Percentiles rank a stretch among this genome's conserved stretches.
phyloP scores from a whole-genome alignment of 345 rosid genomes.

The Eucalyptus marginata region DNA sequence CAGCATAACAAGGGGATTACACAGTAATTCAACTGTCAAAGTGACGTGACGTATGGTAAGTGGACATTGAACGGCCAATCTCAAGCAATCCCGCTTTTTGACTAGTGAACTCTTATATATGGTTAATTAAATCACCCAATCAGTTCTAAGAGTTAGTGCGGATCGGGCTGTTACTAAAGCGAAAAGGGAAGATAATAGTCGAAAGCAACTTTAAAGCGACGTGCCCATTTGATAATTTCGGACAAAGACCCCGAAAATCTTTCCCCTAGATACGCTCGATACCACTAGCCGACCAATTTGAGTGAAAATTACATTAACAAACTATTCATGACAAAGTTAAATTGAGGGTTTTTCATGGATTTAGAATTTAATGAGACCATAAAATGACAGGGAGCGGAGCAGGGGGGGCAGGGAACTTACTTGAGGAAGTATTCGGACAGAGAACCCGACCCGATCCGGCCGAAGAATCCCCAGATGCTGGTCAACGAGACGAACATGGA shows the following conservation, averaged over 20 bases:
- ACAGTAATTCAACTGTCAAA: not conserved
- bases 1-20: not conserved
- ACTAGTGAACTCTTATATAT: not conserved
- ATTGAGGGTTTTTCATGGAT: not conserved
- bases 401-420: conserved; percentile 16
- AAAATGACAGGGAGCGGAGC: not conserved
- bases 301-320: not conserved
- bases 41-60: not conserved
- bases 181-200: not conserved
- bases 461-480: conserved; percentile 93
- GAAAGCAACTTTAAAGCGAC: not conserved
- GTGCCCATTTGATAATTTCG: not conserved
- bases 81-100: not conserved
- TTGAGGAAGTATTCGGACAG: conserved; percentile 69
- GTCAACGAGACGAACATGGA: conserved; percentile 77
- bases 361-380: not conserved
- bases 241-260: not conserved
- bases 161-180: not conserved
- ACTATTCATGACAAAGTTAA: not conserved
- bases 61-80: not conserved
- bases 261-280: rapidly evolving
- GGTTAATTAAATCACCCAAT: not conserved
- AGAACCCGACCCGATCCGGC: conserved; percentile 74
- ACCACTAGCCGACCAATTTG: not conserved
- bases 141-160: not conserved